Conservation (phyloP, 2,329 filamentous ascomycete species). For the Aspergillus intermedius region DNA sequence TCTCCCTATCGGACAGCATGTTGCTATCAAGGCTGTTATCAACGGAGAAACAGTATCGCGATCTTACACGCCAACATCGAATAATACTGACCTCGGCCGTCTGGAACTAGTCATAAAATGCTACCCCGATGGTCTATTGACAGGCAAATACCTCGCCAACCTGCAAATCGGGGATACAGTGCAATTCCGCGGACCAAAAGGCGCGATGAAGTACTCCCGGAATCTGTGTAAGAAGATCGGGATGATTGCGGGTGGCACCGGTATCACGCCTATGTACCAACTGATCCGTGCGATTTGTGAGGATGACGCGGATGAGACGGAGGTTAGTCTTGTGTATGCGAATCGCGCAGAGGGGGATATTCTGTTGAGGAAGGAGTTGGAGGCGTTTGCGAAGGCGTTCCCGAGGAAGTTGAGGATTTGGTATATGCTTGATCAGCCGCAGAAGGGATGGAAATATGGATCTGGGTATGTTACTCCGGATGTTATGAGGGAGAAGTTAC, state of each 20-base stretch:
- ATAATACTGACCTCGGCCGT: conserved; percentile 25
- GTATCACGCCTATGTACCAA: conserved; percentile 52
- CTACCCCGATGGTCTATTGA: conserved; percentile 30
- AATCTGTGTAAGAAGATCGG: conserved; percentile 28
- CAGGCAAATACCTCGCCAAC: conserved; percentile 25
- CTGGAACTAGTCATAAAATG: conserved; percentile 32
- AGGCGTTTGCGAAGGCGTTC: conserved; percentile 46
- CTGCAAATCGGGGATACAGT: conserved; percentile 27
- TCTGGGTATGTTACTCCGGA: conserved; percentile 48
- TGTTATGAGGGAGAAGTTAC: conserved; percentile 46
- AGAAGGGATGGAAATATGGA: conserved; percentile 43
- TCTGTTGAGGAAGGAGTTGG: conserved; percentile 51
- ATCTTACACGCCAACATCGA: conserved; percentile 48
- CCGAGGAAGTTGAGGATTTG: conserved; percentile 50
- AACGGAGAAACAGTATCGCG: conserved; percentile 43
- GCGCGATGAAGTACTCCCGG: conserved; percentile 26
- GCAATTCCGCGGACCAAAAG: conserved; percentile 33
- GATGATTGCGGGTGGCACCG: conserved; percentile 37
- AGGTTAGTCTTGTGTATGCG: conserved; percentile 54
- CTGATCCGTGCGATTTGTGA: conserved; percentile 59
- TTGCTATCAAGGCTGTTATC: conserved; percentile 46
- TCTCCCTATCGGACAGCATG: conserved; percentile 53
- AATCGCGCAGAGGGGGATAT: conserved; percentile 56
- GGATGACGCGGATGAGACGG: conserved; percentile 52
- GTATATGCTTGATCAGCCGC: conserved; percentile 49